phyloP scores from a whole-genome alignment of 1,139 yeast species.

The Hyphopichia buzzinii region DNA sequence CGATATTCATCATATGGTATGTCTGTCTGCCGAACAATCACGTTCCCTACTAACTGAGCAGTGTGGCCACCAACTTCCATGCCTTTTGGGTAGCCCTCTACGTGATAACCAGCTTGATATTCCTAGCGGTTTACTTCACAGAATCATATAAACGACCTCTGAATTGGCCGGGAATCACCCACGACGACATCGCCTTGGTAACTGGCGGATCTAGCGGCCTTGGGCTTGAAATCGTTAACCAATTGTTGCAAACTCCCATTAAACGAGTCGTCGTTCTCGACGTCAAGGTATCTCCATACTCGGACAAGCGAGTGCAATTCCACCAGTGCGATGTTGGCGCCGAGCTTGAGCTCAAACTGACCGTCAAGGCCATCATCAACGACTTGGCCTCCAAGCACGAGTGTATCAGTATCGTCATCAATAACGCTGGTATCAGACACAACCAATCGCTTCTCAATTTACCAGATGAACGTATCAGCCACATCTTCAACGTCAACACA shows the following conservation, averaged over 20 bases:
- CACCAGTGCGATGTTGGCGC: constrained; percentile 51
- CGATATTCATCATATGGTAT: constrained; percentile 1
- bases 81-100: neutral
- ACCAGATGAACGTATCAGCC: constrained; percentile 25
- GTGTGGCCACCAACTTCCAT: constrained; percentile 1
- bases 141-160: neutral
- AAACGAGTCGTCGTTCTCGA: constrained; percentile 49
- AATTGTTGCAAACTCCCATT: constrained; percentile 28
- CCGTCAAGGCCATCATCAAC: constrained; percentile 21
- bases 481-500: constrained; percentile 53
- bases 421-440: constrained; percentile 75
- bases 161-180: constrained; percentile 11
- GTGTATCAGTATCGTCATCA: constrained; percentile 53
- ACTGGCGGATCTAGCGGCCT: constrained; percentile 70
- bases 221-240: constrained; percentile 45
- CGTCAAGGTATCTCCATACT: constrained; percentile 28
- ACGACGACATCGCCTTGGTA: constrained; percentile 42
- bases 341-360: constrained; percentile 22
- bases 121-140: neutral
- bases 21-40: neutral
- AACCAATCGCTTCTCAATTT: constrained; percentile 40
- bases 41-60: neutral
- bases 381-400: constrained; percentile 27
- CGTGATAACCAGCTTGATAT: neutral
- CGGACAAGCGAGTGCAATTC: constrained; percentile 21